A percentile compares a stretch with the other conserved stretches of the same genome.
Evolutionary conservation across 805 yeast genomes (phyloP).

Genomic region (Yarrowia divulgata): DNA sequence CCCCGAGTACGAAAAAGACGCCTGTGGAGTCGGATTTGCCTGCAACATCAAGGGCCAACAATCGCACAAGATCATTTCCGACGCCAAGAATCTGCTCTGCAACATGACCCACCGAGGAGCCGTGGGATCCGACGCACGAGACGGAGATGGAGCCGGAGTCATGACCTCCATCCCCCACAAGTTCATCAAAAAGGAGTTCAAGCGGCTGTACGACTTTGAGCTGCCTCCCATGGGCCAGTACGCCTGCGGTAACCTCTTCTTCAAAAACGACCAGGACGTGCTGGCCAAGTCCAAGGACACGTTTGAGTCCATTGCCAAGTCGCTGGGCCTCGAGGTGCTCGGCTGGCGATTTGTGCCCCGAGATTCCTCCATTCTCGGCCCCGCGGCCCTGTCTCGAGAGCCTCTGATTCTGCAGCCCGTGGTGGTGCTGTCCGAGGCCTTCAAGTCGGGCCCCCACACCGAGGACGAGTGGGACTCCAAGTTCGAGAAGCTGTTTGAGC

Average conservation of each 20-base stretch:
- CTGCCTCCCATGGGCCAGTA: constrained; percentile 85
- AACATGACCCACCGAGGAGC: constrained; percentile 99
- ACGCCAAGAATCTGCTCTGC: constrained; percentile 83
- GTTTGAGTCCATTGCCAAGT: constrained; percentile 79
- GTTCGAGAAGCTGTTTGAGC: constrained; percentile 74
- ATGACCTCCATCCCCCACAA: constrained; percentile 91
- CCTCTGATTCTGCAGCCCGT: constrained; percentile 93
- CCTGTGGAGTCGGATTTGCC: constrained; percentile 98
- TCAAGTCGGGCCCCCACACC: constrained; percentile 53
- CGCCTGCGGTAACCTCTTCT: constrained; percentile 93
- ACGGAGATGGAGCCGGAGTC: constrained; percentile 99
- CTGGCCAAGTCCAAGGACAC: constrained; percentile 73
- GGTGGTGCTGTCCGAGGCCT: constrained; percentile 68
- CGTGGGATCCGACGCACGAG: constrained; percentile 91
- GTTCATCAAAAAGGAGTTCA: constrained; percentile 84
- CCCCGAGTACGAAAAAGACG: constrained; percentile 93
- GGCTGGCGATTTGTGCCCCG: constrained; percentile 97
- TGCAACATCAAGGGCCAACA: constrained; percentile 88
- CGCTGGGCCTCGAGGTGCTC: constrained; percentile 79
- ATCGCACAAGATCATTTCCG: constrained; percentile 92
- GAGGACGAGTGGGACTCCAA: constrained; percentile 62
- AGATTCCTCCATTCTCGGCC: constrained; percentile 92
- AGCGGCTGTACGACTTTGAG: constrained; percentile 66
- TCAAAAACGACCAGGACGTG: constrained; percentile 80
- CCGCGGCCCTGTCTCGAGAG: constrained; percentile 92